Percentiles rank a stretch among this genome's conserved stretches.
phyloP scores from a whole-genome alignment of 2,329 filamentous ascomycete species.

The Ascochyta viciae-villosae region DNA sequence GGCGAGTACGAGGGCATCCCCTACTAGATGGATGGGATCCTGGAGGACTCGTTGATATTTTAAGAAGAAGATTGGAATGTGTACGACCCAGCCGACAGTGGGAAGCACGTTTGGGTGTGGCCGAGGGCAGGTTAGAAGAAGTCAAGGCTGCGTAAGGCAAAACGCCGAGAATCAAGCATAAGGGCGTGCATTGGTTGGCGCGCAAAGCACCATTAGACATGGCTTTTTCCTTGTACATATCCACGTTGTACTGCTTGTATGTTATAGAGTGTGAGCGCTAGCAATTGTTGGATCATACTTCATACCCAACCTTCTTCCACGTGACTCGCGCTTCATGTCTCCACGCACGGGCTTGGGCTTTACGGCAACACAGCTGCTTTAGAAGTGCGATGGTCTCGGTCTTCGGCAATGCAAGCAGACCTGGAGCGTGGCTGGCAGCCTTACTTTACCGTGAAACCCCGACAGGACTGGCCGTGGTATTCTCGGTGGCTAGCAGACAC shows the following conservation, averaged over 20 bases:
- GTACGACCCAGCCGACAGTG: not conserved
- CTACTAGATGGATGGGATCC: conserved; percentile 30
- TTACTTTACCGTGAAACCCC: not conserved
- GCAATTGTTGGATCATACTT: conserved; percentile 6
- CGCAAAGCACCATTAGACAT: conserved; percentile 14
- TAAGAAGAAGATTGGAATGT: conserved; percentile 8
- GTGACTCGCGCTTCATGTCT: not conserved
- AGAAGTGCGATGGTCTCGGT: not conserved
- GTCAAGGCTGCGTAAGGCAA: conserved; percentile 3
- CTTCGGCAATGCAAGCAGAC: not conserved
- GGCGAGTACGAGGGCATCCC: conserved; percentile 89
- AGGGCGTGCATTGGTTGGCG: conserved; percentile 5
- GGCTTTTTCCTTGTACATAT: conserved; percentile 17
- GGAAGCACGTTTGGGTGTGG: conserved; percentile 13
- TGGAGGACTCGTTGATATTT: not conserved
- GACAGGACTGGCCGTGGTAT: not conserved
- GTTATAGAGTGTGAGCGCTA: conserved; percentile 14
- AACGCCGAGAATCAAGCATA: conserved; percentile 3
- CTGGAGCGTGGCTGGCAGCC: not conserved
- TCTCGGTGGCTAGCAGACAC: not conserved
- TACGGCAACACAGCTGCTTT: not conserved
- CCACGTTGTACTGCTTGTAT: conserved; percentile 17
- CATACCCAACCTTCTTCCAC: not conserved
- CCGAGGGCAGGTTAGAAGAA: conserved; percentile 7
- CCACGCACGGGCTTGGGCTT: not conserved